Base-by-base conservation (phyloP, 257 asterid species). In the Mitragyna speciosa region DNA sequence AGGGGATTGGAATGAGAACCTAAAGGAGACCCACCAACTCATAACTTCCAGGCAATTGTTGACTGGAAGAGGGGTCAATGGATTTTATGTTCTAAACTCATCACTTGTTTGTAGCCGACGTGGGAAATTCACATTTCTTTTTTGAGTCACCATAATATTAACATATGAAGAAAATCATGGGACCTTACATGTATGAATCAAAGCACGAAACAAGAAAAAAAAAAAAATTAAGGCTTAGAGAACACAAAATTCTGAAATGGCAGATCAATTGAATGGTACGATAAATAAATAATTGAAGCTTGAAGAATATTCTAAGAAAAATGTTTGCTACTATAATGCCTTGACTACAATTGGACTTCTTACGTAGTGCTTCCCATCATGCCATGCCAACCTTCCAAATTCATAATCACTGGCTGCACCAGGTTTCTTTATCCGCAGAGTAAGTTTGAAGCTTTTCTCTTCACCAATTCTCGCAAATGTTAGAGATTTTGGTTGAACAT, bases 321-420 rank as follows among this genome's bases (percentile, higher is more conserved):
- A 14, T 49, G 41, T 28, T 72, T 33, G 59, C 28, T 56, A 72
- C 14, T 30, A 15, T 76, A 67, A 47, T 54, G 84, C 77, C 72
- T 87, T 91, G 70, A 91, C 96, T 28, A 91, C 95, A 83, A 95
- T 90, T 33, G 95, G 96, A 95, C 95, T 95, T 80, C 95, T 90
- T 0, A 89, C 98, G 77, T 83, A 82, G 68, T 95, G 98, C 72
- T 83, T 89, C 59, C 94, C 91, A 88, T 95, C 97, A 58, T 91
- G 89, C 99, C 99, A 93, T 69, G 36, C 88, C 88, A 94, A 80
- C 86, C 86, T 86, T 0, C 98, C 97, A 84, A 94, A 92, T 45
- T 87, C 94, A 85, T 91, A 92, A 31, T 89, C 86, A 65, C 49
- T 63, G 19, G 74, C 73, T 39, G 76, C 89, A n/a, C 72, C 82